Percentiles rank a stretch among this genome's conserved stretches.
These are phyloP conservation scores for Apophysomyces sp. DNA, from an alignment of 371 early-diverging fungal genomes.

Conservation along the genomic window DNA sequence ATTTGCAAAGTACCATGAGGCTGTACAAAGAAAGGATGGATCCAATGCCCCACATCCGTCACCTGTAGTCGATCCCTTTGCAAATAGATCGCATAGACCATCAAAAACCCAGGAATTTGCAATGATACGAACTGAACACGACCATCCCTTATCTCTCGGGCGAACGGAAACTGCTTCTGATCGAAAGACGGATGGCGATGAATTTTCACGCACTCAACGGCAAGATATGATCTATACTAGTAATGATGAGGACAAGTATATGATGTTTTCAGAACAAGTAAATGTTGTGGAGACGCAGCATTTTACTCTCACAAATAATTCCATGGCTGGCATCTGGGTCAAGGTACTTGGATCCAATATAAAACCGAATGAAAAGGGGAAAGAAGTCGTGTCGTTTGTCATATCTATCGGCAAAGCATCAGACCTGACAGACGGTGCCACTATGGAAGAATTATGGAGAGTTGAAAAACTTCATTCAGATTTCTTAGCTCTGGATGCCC, in stretches of 20 bases:
- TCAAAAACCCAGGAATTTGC: slow-evolving; percentile 6
- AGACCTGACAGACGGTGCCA: slow-evolving; percentile 14
- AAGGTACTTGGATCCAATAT: slow-evolving; percentile 70
- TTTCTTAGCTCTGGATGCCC: slow-evolving; percentile 69
- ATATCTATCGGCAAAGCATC: slow-evolving; percentile 40
- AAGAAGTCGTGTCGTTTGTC: slow-evolving; percentile 62
- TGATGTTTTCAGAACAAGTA: neutral
- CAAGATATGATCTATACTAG: neutral
- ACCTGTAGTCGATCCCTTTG: slow-evolving; percentile 3
- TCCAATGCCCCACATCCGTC: neutral
- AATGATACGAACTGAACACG: slow-evolving; percentile 11
- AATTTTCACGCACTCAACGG: neutral
- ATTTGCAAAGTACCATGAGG: slow-evolving; percentile 20
- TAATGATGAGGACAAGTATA: neutral
- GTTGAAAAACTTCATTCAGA: slow-evolving; percentile 83
- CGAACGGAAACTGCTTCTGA: neutral
- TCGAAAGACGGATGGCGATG: neutral
- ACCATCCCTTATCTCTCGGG: neutral
- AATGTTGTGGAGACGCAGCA: neutral
- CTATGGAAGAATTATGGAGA: slow-evolving; percentile 66
- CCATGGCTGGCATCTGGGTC: slow-evolving; percentile 16
- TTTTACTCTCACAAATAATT: slow-evolving; percentile 3
- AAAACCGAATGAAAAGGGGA: slow-evolving; percentile 66
- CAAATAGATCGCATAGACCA: slow-evolving; percentile 1
- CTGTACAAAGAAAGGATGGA: neutral